Evolutionary conservation across 495 filamentous ascomycete species (phyloP), one percentile per base, ranked within the genome.

Genomic region (Haplographium delicatum): DNA sequence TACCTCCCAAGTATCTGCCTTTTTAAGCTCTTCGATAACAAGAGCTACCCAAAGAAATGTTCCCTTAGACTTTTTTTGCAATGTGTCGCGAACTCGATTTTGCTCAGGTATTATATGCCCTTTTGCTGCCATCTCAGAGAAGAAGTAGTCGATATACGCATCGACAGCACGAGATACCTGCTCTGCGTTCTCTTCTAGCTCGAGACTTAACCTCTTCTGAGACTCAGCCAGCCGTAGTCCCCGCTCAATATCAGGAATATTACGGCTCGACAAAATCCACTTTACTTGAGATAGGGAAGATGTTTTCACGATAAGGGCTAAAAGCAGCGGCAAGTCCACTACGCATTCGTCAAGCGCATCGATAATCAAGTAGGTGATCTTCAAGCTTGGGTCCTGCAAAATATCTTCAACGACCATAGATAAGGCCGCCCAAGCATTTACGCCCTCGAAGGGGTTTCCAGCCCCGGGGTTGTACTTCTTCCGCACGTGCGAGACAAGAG

Each of bases 21-120:
- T 49, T 23, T 47, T 30, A 23, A 65, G 50, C 11, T 56, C 51
- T 48, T 61, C 44, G 19, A 57, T 61, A 20, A 65, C 54, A 31
- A 68, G 57, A 52, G 64, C 61, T 38, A 55, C 65, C 59, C 62
- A 68, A 24, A 68, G 57, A 40, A 68, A 68, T 4, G 64, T 68
- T 30, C 44, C 50, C 48, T 66, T 53, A 15, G 62, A 57, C n/a
- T 66, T 64, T n/a, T n/a, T n/a, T n/a, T n/a, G n/a, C n/a, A n/a
- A n/a, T n/a, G n/a, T n/a, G n/a, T n/a, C n/a, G n/a, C n/a, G n/a
- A n/a, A n/a, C n/a, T n/a, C n/a, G n/a, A n/a, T n/a, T n/a, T n/a
- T n/a, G n/a, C n/a, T n/a, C n/a, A n/a, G n/a, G n/a, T n/a, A n/a
- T n/a, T n/a, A n/a, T n/a, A n/a, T n/a, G n/a, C n/a, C n/a, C n/a